Base-by-base conservation (phyloP, 2,329 filamentous ascomycete genomes). In the Pseudogymnoascus sp. region DNA sequence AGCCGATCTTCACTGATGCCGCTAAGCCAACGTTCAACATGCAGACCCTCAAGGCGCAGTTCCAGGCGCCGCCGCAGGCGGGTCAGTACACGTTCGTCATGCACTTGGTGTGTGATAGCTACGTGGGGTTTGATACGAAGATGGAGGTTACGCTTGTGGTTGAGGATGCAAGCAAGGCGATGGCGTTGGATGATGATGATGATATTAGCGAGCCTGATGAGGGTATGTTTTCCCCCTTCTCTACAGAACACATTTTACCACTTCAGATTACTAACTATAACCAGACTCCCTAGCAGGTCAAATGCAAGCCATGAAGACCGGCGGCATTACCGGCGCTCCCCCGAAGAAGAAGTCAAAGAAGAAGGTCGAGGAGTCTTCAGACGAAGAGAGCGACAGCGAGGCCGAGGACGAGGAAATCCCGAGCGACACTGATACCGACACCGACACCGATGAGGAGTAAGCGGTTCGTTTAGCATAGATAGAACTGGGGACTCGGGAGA, bases 171-270 rank as follows among this genome's bases (percentile, higher is more conserved):
- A 89, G 85, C 75, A 94, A 93, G 77, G 92, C 90, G 4, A 87
- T 84, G 18, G 84, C 88, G 67, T 87, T 96, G 72, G 84, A 85
- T 60, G 89, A 87, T 58, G 92, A 97, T 68, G 94, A 96, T 70
- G 94, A 99, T 63, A 99, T 99, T 67, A 96, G 90, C 72, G 94
- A 99, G 74, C 94, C 95, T 36, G 94, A 97, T 66, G 94, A 99
- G 80, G 94, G 94, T 96, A 82, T 80, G 87, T 80, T 18, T 25
- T 7, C 60, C 8, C 27, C 13, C 45, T 25, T 40, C 18, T 29
- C 13, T 13, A 18, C 29, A 55, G 4, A 33, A 21, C 15, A n/a
- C 12, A 13, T 15, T 5, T 9, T 6, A 39, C 39, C 4, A 52
- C 37, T 35, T 29, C 21, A 48, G 25, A 33, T 64, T 62, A 64